A percentile compares a stretch with the other conserved stretches of the same genome.
These are phyloP conservation scores for Citrullus mucosospermus DNA, from an alignment of 306 rosid genomes.

Conservation along the genomic window DNA sequence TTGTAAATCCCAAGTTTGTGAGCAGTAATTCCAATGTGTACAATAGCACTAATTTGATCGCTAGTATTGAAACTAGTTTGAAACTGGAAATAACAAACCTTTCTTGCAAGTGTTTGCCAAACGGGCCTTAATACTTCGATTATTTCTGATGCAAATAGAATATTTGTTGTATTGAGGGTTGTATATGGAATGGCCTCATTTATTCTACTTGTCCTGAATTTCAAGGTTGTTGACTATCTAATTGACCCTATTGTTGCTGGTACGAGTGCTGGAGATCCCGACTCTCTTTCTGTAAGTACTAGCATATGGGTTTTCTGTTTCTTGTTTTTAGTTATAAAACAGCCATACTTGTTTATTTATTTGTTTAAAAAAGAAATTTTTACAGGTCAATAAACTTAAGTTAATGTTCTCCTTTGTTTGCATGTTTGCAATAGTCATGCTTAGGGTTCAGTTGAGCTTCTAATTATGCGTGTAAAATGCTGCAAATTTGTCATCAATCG, in stretches of 20 bases:
- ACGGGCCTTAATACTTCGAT: not conserved
- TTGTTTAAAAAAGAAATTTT: no score
- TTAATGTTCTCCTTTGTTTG: not conserved
- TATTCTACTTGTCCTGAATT: slow-evolving; percentile 8
- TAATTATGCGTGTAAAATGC: not conserved
- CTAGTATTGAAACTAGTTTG: not conserved
- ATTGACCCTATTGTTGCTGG: slow-evolving; percentile 90
- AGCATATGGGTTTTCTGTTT: not conserved
- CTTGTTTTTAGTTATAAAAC: not conserved
- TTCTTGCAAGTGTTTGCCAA: not conserved
- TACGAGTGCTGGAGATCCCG: slow-evolving; percentile 79
- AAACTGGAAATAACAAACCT: not conserved
- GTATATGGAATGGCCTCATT: not conserved
- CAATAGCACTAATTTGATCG: not conserved
- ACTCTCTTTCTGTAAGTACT: slow-evolving; percentile 85
- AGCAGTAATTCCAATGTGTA: not conserved
- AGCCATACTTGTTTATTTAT: not conserved
- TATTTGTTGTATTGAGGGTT: not conserved
- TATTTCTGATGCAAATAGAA: not conserved
- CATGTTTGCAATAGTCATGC: not conserved
- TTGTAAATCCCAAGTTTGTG: not conserved
- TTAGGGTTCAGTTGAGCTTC: not conserved
- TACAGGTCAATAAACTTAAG: not conserved
- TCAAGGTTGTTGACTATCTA: slow-evolving; percentile 87
- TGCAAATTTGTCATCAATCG: not conserved